phyloP scores from a whole-genome alignment of 805 yeast genomes.

The Teunomyces barrocoloradensis region DNA sequence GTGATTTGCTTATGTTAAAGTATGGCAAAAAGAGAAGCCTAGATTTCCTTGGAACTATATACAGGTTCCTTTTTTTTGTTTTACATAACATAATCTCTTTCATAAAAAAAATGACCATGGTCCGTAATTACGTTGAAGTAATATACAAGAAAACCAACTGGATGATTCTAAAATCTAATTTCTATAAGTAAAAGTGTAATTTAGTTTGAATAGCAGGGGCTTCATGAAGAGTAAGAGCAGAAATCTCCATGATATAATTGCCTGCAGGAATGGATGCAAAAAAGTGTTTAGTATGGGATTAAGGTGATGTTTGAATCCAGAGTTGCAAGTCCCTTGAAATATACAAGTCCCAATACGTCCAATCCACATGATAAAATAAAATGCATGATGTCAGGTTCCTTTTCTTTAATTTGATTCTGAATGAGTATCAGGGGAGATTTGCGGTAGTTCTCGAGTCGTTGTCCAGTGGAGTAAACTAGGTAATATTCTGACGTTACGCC shows the following conservation, averaged over 20 bases:
- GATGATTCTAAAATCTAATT: too few species aligned
- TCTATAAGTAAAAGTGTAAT: too few species aligned
- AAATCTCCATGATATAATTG: neutral
- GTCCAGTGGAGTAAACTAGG: neutral
- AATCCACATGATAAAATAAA: neutral
- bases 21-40: neutral
- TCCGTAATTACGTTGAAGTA: too few species aligned
- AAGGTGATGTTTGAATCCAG: neutral
- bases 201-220: neutral
- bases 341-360: neutral
- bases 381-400: neutral
- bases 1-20: neutral
- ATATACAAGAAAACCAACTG: too few species aligned
- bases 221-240: neutral
- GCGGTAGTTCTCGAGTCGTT: neutral
- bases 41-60: neutral
- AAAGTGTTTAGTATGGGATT: neutral
- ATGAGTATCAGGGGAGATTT: neutral
- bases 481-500: neutral
- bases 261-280: conserved; percentile 4
- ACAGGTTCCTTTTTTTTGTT: too few species aligned
- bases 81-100: neutral
- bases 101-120: too few species aligned
- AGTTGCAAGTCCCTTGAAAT: neutral
- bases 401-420: neutral